Conservation (phyloP, 805 yeast genomes). For the Lachancea cidri region DNA sequence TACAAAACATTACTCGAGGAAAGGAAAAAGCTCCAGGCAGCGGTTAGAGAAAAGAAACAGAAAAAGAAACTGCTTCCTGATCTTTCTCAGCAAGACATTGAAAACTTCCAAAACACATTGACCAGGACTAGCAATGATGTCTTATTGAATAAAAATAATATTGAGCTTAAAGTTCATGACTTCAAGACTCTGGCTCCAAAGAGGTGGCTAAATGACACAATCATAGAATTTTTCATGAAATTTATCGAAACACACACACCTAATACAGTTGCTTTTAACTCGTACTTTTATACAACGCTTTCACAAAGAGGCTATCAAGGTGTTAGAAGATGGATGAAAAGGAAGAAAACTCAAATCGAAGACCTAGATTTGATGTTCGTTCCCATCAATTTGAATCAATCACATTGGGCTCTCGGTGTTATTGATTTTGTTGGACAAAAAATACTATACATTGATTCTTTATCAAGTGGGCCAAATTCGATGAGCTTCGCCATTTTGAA, state of each 20-base stretch:
- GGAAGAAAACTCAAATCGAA: slow-evolving; percentile 62
- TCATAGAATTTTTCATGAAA: slow-evolving; percentile 75
- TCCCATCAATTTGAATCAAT: slow-evolving; percentile 77
- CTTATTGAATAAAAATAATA: slow-evolving; percentile 32
- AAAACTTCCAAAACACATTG: slow-evolving; percentile 26
- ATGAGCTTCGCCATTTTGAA: slow-evolving; percentile 37
- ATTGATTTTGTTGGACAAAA: slow-evolving; percentile 56
- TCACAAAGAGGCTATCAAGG: slow-evolving; percentile 68
- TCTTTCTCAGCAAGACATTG: slow-evolving; percentile 21
- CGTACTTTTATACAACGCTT: slow-evolving; percentile 79
- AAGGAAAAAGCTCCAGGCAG: slow-evolving; percentile 36
- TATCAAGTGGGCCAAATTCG: slow-evolving; percentile 39
- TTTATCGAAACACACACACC: slow-evolving; percentile 32
- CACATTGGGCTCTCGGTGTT: slow-evolving; percentile 91
- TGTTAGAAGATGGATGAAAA: slow-evolving; percentile 81
- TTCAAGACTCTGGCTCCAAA: slow-evolving; percentile 63
- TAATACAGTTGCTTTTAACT: slow-evolving; percentile 66
- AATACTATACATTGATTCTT: slow-evolving; percentile 74
- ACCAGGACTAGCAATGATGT: slow-evolving; percentile 25
- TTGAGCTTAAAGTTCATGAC: slow-evolving; percentile 65
- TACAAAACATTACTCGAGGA: slow-evolving; percentile 43
- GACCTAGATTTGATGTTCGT: slow-evolving; percentile 62
- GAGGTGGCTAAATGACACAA: slow-evolving; percentile 85
- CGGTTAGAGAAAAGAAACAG: slow-evolving; percentile 21
- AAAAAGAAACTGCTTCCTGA: slow-evolving; percentile 24